Evolutionary conservation across 305 asterid species (phyloP).

Genomic region (Fraxinus greggii): DNA sequence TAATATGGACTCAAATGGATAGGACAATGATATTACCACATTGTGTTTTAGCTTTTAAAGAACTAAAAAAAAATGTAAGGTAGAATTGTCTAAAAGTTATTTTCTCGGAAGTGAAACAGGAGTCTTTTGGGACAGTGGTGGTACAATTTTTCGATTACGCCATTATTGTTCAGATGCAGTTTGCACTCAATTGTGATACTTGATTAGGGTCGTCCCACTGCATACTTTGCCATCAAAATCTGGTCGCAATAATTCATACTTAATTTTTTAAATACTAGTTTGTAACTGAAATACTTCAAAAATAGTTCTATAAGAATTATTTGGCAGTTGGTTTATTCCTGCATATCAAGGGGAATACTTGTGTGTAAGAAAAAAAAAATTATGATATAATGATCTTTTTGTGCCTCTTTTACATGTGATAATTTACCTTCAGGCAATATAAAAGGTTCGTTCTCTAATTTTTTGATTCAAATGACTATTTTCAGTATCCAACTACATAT

Average conservation of each 20-base stretch:
- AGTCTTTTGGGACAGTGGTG: neutral
- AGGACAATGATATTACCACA: neutral
- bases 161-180: neutral
- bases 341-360: neutral
- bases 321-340: neutral
- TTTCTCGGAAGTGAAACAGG: neutral
- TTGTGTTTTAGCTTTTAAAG: neutral
- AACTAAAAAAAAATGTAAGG: neutral
- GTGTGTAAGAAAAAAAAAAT: neutral
- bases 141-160: neutral
- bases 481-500: slow-evolving; percentile 61
- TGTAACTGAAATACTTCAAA: neutral
- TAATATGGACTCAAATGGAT: neutral
- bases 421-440: neutral
- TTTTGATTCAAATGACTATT: slow-evolving; percentile 6
- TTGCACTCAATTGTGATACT: neutral
- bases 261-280: neutral
- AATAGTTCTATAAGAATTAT: neutral
- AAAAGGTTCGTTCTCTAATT: neutral
- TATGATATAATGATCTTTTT: neutral
- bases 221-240: neutral
- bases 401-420: neutral
- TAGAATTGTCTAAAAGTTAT: neutral
- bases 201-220: neutral
- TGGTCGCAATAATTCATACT: neutral